Evolutionary conservation across 108 stramenopile genomes (phyloP).

Genomic region (Fragilariopsis cylindrus): DNA sequence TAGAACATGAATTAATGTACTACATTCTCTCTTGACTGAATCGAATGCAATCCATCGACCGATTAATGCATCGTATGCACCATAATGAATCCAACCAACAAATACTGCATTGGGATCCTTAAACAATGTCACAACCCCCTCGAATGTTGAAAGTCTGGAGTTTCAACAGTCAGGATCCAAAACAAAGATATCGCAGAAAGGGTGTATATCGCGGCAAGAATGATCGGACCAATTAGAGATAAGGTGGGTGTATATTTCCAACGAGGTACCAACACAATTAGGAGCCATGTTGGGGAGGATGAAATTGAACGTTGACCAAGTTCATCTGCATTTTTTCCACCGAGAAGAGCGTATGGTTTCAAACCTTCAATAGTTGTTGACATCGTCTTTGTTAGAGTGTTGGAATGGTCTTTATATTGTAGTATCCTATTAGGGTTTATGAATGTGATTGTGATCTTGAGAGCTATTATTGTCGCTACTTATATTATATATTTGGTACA

Average conservation of each 20-base stretch:
- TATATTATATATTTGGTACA: no score
- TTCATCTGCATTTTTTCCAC: constrained; percentile 28
- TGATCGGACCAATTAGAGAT: constrained; percentile 9
- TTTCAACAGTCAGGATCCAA: not conserved
- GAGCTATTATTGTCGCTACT: no score
- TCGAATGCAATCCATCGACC: constrained; percentile 36
- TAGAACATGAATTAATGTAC: constrained; percentile 2
- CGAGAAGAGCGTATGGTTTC: constrained; percentile 20
- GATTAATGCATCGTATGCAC: constrained; percentile 30
- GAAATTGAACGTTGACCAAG: constrained; percentile 32
- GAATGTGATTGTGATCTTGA: no score
- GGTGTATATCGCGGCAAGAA: constrained; percentile 25
- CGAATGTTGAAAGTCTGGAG: not conserved
- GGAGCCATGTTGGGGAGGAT: constrained; percentile 21
- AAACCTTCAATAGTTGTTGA: not conserved
- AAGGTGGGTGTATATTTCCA: constrained; percentile 33
- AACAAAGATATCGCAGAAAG: constrained; percentile 1
- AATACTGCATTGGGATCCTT: constrained; percentile 29
- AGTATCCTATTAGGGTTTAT: no score
- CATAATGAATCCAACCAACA: constrained; percentile 37
- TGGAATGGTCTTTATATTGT: no score
- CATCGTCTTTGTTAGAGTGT: not conserved
- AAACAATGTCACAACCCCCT: constrained; percentile 32
- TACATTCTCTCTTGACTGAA: constrained; percentile 19
- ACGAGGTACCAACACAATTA: constrained; percentile 24